Conservation (phyloP, 805 yeast genomes). For the Allodekkera sacchari region DNA sequence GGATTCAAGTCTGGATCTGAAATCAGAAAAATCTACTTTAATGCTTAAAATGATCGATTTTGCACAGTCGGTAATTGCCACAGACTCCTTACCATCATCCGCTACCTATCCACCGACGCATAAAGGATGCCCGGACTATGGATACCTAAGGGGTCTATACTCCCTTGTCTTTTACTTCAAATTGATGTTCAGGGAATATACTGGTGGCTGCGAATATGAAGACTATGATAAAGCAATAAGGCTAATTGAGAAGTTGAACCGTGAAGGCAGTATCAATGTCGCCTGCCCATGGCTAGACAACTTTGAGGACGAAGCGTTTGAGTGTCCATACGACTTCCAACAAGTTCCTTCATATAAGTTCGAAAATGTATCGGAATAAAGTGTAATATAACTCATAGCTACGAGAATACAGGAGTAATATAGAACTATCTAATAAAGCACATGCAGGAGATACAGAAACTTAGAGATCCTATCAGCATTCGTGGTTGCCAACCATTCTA, state of each 20-base stretch:
- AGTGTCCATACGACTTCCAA: constrained; percentile 18
- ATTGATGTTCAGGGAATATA: constrained; percentile 46
- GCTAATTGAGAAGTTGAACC: constrained; percentile 10
- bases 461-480: too few relatives aligned
- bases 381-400: too few relatives aligned
- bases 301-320: constrained; percentile 21
- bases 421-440: too few relatives aligned
- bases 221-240: constrained; percentile 12
- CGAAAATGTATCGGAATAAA: constrained; percentile 22
- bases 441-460: too few relatives aligned
- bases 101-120: constrained; percentile 67
- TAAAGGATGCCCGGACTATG: constrained; percentile 59
- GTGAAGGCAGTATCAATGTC: constrained; percentile 11
- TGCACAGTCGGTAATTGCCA: constrained; percentile 82
- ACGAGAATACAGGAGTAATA: too few relatives aligned
- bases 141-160: constrained; percentile 74
- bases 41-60: constrained; percentile 83
- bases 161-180: constrained; percentile 66
- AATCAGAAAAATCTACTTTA: constrained; percentile 13
- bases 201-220: constrained; percentile 28
- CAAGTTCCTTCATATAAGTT: constrained; percentile 16
- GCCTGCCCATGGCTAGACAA: constrained; percentile 27
- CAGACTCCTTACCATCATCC: constrained; percentile 33
- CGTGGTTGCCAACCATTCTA: too few relatives aligned
- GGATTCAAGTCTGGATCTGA: constrained; percentile 46